Evolutionary conservation across 495 filamentous ascomycete genomes (phyloP).

Genomic region (Penicillium silybi): DNA sequence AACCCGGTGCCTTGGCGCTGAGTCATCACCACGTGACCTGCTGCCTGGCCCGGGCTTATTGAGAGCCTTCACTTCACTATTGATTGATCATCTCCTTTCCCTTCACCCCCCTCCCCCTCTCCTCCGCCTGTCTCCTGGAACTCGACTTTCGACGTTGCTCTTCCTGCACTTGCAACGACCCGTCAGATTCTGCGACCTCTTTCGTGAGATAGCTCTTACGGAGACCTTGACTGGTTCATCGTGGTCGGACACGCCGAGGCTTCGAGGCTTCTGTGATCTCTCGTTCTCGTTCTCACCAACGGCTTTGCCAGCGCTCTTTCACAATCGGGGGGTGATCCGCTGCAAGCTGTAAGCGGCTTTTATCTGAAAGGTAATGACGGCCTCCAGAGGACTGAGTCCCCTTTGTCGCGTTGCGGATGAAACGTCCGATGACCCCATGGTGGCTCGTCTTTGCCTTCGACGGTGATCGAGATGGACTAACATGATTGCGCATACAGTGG

Average conservation of each 20-base stretch:
- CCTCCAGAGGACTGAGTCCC: constrained; percentile 6
- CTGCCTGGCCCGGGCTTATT: neutral
- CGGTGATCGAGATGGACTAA: constrained; percentile 23
- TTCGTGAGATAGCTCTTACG: constrained; percentile 42
- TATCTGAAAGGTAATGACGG: constrained; percentile 36
- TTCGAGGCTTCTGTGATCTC: constrained; percentile 21
- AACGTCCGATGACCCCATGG: neutral
- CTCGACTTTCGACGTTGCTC: constrained; percentile 27
- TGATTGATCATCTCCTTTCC: constrained; percentile 14
- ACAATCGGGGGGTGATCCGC: constrained; percentile 20
- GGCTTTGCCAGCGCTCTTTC: constrained; percentile 13
- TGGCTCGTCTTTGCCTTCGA: constrained; percentile 17
- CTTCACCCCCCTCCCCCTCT: constrained; percentile 12
- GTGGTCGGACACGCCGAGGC: constrained; percentile 41
- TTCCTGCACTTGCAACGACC: constrained; percentile 24
- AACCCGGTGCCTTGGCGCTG: constrained; percentile 28
- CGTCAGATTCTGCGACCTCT: constrained; percentile 38
- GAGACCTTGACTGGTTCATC: constrained; percentile 51
- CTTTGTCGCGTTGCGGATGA: constrained; percentile 11
- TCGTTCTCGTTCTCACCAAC: constrained; percentile 19
- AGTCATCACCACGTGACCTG: constrained; percentile 19
- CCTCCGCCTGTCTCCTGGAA: constrained; percentile 31
- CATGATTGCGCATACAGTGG: constrained; percentile 25
- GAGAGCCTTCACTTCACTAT: neutral
- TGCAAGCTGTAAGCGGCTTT: constrained; percentile 9